Percentiles rank a stretch among this genome's conserved stretches.
Evolutionary conservation across 2,329 filamentous ascomycete species (phyloP).

Genomic region (Monilinia aucupariae): DNA sequence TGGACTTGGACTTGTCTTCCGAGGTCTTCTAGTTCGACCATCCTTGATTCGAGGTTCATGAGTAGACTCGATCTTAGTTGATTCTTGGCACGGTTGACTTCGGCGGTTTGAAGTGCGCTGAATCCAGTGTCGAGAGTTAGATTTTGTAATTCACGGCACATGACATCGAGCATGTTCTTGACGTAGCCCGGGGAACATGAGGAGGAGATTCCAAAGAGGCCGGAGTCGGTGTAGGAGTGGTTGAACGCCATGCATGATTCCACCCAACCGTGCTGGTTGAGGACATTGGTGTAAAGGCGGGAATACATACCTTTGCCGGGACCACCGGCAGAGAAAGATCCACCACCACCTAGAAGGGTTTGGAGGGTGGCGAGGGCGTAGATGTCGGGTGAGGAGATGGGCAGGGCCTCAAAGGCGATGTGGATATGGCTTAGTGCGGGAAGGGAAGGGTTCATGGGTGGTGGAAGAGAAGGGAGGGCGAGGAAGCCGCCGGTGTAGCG

Average conservation of each 20-base stretch:
- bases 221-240: slow-evolving; percentile 93
- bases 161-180: slow-evolving; percentile 82
- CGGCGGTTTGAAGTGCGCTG: slow-evolving; percentile 62
- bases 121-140: slow-evolving; percentile 73
- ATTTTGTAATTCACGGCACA: slow-evolving; percentile 81
- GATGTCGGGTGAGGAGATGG: slow-evolving; percentile 85
- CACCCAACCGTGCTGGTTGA: slow-evolving; percentile 97
- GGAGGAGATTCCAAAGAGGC: slow-evolving; percentile 88
- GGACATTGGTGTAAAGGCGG: slow-evolving; percentile 91
- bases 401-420: slow-evolving; percentile 89
- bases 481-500: slow-evolving; percentile 94
- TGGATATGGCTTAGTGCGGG: slow-evolving; percentile 88
- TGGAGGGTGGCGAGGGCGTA: slow-evolving; percentile 94
- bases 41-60: slow-evolving; percentile 95
- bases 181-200: slow-evolving; percentile 77
- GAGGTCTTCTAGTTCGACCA: slow-evolving; percentile 96
- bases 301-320: slow-evolving; percentile 99
- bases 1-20: slow-evolving; percentile 96
- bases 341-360: slow-evolving; percentile 90
- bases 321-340: slow-evolving; percentile 92
- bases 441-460: slow-evolving; percentile 68
- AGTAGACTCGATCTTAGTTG: slow-evolving; percentile 83
- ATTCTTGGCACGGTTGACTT: slow-evolving; percentile 94
- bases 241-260: slow-evolving; percentile 96
- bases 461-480: slow-evolving; percentile 73